Evolutionary conservation across 163 green algal genomes (phyloP).

Genomic region (Dunaliella salina): DNA sequence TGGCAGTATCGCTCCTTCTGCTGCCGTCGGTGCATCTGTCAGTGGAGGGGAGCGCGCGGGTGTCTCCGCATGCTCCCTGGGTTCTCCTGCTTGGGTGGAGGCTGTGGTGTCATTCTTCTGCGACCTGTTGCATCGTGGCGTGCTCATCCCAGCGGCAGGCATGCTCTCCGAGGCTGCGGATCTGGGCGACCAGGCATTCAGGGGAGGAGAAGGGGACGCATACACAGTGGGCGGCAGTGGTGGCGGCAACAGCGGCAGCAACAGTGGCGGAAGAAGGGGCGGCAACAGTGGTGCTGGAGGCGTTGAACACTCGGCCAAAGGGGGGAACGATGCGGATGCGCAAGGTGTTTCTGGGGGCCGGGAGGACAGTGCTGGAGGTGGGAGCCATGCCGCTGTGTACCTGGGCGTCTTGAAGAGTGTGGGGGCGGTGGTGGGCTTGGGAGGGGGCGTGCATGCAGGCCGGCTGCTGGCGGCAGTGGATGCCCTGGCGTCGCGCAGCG

Average conservation of each 20-base stretch:
- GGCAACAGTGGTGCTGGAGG: background rate
- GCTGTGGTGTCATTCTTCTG: slow-evolving; percentile 26
- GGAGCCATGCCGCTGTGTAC: slow-evolving; percentile 6
- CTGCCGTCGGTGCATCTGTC: background rate
- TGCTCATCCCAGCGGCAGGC: slow-evolving; percentile 20
- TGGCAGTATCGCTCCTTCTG: background rate
- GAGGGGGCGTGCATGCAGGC: background rate
- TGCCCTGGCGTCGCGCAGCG: slow-evolving; percentile 10
- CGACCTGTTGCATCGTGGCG: slow-evolving; percentile 18
- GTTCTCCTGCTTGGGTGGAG: slow-evolving; percentile 19
- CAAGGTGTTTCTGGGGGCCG: background rate
- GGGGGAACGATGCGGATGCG: background rate
- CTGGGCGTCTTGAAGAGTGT: slow-evolving; percentile 22
- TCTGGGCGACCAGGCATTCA: background rate
- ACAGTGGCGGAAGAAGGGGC: background rate
- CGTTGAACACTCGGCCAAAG: background rate
- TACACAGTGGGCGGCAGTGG: slow-evolving; percentile 1
- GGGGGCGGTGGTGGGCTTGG: slow-evolving; percentile 11
- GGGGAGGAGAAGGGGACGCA: background rate
- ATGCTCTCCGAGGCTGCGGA: slow-evolving; percentile 10
- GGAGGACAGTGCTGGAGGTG: background rate
- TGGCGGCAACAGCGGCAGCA: slow-evolving; percentile 3
- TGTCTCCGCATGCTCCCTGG: background rate
- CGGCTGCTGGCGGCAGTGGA: slow-evolving; percentile 30
- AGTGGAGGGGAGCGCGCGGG: background rate